A percentile compares a stretch with the other conserved stretches of the same genome.
Conservation (phyloP, 345 rosid genomes). For the Gossypium longicalyx region DNA sequence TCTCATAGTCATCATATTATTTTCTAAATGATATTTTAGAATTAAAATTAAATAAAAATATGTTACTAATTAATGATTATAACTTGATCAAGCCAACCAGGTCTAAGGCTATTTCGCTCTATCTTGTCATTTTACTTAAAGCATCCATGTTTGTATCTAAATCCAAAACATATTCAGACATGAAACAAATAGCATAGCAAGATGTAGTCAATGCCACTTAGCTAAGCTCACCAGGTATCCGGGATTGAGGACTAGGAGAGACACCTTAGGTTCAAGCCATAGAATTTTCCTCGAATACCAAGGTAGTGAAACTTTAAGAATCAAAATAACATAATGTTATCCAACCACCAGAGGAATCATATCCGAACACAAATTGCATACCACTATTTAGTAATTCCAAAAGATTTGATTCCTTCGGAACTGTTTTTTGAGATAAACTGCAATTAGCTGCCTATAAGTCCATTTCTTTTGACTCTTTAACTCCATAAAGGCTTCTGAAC, state of each 20-base stretch:
- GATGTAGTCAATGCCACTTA: neutral
- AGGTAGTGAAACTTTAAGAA: neutral
- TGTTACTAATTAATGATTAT: too few species aligned
- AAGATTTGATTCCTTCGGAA: slow-evolving; percentile 62
- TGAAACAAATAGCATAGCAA: neutral
- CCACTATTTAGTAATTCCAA: slow-evolving; percentile 62
- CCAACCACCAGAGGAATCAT: neutral
- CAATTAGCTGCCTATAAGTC: slow-evolving; percentile 59
- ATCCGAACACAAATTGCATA: neutral
- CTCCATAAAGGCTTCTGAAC: slow-evolving; percentile 79
- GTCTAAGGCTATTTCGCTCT: too few species aligned
- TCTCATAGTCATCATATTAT: slow-evolving; percentile 75
- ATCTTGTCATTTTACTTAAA: too few species aligned
- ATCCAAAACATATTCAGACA: neutral
- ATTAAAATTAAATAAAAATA: too few species aligned
- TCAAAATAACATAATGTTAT: neutral
- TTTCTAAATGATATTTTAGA: too few species aligned
- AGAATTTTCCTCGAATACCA: too few species aligned
- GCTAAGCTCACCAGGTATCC: neutral
- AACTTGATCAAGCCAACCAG: too few species aligned
- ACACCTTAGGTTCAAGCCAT: neutral
- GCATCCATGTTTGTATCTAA: too few species aligned
- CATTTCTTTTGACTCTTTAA: slow-evolving; percentile 37
- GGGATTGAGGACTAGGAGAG: neutral
- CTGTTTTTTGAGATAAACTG: slow-evolving; percentile 56